phyloP scores from a whole-genome alignment of 768 basidiomycete species.

The Gloeostereum incarnatum region DNA sequence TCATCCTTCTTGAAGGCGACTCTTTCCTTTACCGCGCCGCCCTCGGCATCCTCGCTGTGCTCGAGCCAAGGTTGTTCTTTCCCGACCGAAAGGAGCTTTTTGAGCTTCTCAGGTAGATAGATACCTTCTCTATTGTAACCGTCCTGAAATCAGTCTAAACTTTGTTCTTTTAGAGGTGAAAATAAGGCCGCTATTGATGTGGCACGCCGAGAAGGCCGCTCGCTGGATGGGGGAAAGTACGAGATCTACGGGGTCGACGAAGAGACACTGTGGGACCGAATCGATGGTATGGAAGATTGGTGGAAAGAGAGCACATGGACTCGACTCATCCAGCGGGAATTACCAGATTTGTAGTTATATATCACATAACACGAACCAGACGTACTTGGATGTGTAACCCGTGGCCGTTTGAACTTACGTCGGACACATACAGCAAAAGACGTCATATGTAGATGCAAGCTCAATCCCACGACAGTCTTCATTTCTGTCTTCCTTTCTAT shows the following conservation, averaged over 20 bases:
- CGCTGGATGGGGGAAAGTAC: constrained; percentile 66
- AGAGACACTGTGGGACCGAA: constrained; percentile 76
- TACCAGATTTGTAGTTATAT: constrained; percentile 70
- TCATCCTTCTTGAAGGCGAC: constrained; percentile 81
- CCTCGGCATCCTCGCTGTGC: constrained; percentile 71
- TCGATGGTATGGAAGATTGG: constrained; percentile 81
- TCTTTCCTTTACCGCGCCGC: constrained; percentile 82
- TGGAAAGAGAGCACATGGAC: constrained; percentile 92
- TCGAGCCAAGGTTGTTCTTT: constrained; percentile 84
- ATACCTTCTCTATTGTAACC: constrained; percentile 8
- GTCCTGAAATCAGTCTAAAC: background rate
- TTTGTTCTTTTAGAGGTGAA: constrained; percentile 49
- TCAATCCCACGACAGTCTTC: too few species aligned
- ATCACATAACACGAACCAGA: too few species aligned
- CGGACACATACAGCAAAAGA: too few species aligned
- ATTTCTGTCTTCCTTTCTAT: too few species aligned
- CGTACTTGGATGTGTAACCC: too few species aligned
- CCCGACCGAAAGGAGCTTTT: constrained; percentile 74
- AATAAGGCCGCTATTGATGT: constrained; percentile 78
- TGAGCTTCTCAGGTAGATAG: constrained; percentile 68
- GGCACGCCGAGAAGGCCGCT: constrained; percentile 59
- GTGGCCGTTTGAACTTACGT: too few species aligned
- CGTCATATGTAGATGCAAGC: too few species aligned
- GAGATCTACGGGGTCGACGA: constrained; percentile 83
- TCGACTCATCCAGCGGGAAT: constrained; percentile 69